Base-by-base conservation (phyloP, 345 rosid species). In the Angophora floribunda region DNA sequence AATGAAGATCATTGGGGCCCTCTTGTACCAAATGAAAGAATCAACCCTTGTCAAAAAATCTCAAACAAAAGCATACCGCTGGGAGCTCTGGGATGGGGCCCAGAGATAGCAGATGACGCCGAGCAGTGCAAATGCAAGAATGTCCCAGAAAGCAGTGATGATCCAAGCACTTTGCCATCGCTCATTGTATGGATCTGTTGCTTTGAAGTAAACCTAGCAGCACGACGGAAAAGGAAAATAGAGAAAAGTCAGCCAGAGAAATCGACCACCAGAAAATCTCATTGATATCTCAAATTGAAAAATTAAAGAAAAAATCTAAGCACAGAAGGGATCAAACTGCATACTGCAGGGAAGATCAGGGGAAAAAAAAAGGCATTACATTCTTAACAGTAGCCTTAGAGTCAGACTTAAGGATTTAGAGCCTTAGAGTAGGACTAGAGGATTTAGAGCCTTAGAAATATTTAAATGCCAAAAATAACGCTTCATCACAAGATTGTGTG, bases 161-260 rank as follows among this genome's bases (percentile, higher is more conserved):
- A 97, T 95, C 99, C 99, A 98, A 88, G 99, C 98, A 91, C 95
- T 94, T 86, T 92, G 96, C 98, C 99, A 96, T 85, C 95, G 90
- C 88, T 98, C 99, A 87, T 93, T 98, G 93, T 95, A 98, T 86
- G 98, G 98, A 90, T 98, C 99, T 67, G 99, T 98, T 70, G 99
- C 99, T 94, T 98, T 95, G 91, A 98, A 96, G 93, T 97, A 98
- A 61, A 98, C 97, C 99, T 98, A 41, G 84, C 45, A 75, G 28
- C 84, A 41, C 84, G 19, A 41, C 21, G 45, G 44, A 47, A 85
- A 50, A 63, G 53, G 52, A 16, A 75, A 41, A 75, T 41, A 41
- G 82, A 75, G 82, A 41, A 75, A 75, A 41, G 28, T 75, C 84
- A 75, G 49, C 49, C 28, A 75, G 84, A 75, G 49, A 41, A 75